Base-by-base conservation (phyloP, 768 basidiomycete species). In the Chalciporus sphaerocephalus region DNA sequence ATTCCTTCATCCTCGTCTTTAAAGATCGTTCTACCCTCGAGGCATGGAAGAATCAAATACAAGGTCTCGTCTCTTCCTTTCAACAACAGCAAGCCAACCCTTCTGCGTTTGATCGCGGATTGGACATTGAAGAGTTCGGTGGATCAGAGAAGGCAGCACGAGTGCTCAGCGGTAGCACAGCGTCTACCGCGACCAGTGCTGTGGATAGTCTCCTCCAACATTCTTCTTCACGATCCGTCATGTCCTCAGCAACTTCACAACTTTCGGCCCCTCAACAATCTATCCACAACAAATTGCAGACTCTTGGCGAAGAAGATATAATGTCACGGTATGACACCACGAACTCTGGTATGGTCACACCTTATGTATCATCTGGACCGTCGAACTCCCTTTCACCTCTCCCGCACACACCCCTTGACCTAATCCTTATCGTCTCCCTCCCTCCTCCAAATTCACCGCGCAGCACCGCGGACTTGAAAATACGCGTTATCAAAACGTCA, bases 1-100 rank as follows among this genome's bases (percentile, higher is more conserved):
- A 96, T 50, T 89, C 87, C 40, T 98, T 99, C 69, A 95, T 97
- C 66, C 78, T 99, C 38, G 86, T 92, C 57, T 99, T 96, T 78
- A 87, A 85, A 60, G 91, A 98, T 44, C 81, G 88, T 23, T 72
- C 82, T n/a, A 86, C 86, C 2, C 75, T 96, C 46, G 92, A 97
- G 59, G 76, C 86, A 1, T 98, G 96, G 96, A 84, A 77, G 61
- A 76, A 74, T 41, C 87, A 86, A 46, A 87, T 99, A 52, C 84
- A 88, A 59, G 69, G 74, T 1, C 80, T 97, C 5, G 83, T 98
- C 33, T 74, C 74, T 44, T 69, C 77, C 58, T 85, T 85, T 67
- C 87, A 88, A 55, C 67, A 73, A 6, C 80, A 78, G 48, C 72
- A 73, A 45, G 64, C 69, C 15, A 61, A 54, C 6, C 50, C 55